phyloP scores from a whole-genome alignment of 2,329 filamentous ascomycete species.

The Calonectria multiphialidica region DNA sequence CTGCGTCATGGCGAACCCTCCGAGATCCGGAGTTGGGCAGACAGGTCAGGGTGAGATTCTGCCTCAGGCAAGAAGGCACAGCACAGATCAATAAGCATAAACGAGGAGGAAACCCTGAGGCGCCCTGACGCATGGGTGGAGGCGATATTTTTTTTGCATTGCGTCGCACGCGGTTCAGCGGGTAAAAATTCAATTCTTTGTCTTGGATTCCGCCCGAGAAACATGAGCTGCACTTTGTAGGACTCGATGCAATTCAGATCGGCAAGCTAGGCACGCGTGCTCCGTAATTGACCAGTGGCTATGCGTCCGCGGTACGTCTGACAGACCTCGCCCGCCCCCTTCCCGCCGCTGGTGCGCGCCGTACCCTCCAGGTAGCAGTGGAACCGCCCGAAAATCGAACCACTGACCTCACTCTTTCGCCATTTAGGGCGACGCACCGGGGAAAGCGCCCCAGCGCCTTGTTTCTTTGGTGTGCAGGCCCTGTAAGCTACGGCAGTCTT shows the following conservation, averaged over 20 bases:
- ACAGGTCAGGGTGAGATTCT: constrained; percentile 2
- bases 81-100: constrained; percentile 9
- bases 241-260: neutral
- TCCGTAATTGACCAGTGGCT: neutral
- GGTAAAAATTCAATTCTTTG: constrained; percentile 4
- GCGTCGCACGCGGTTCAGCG: neutral
- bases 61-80: constrained; percentile 14
- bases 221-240: neutral
- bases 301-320: neutral
- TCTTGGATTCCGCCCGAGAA: neutral
- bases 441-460: constrained; percentile 35
- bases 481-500: constrained; percentile 22
- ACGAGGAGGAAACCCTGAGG: neutral
- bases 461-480: constrained; percentile 37
- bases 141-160: constrained; percentile 1
- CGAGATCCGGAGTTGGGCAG: neutral
- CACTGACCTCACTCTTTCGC: constrained; percentile 21
- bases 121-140: neutral
- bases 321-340: neutral
- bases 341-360: neutral
- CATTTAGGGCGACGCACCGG: constrained; percentile 23
- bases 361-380: constrained; percentile 30
- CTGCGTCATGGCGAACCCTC: neutral
- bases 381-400: constrained; percentile 46
- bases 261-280: neutral